Conservation (phyloP, 179 eudicot species). For the Dionaea muscipula region DNA sequence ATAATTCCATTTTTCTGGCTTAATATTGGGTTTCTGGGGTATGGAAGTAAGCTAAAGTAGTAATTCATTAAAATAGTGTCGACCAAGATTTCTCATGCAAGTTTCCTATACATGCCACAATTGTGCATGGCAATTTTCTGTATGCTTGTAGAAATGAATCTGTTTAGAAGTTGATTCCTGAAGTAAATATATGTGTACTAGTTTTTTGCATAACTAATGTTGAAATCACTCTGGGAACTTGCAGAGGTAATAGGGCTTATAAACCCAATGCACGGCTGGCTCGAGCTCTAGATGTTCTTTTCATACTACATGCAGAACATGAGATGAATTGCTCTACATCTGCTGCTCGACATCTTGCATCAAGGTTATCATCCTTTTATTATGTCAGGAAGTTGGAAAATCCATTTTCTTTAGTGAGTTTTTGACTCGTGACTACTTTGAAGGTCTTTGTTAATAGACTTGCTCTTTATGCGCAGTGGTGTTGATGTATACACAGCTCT, state of each 20-base stretch:
- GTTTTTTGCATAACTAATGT: background rate
- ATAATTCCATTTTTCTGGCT: no score
- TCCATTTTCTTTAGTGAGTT: background rate
- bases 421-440: background rate
- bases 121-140: no score
- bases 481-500: constrained; percentile 98
- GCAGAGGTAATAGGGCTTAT: constrained; percentile 74
- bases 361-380: constrained; percentile 43
- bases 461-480: constrained; percentile 46
- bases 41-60: no score
- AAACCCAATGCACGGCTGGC: constrained; percentile 76
- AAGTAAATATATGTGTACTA: no score
- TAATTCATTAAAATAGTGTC: no score
- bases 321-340: constrained; percentile 99
- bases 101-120: no score
- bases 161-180: no score
- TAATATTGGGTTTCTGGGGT: no score
- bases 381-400: background rate
- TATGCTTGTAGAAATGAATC: no score
- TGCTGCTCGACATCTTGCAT: constrained; percentile 95
- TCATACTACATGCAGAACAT: constrained; percentile 95
- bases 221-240: constrained; percentile 1
- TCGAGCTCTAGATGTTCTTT: constrained; percentile 77
- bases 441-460: background rate
- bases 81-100: no score